Base-by-base conservation (phyloP, 2,329 filamentous ascomycete species). In the Bertia moriformis region DNA sequence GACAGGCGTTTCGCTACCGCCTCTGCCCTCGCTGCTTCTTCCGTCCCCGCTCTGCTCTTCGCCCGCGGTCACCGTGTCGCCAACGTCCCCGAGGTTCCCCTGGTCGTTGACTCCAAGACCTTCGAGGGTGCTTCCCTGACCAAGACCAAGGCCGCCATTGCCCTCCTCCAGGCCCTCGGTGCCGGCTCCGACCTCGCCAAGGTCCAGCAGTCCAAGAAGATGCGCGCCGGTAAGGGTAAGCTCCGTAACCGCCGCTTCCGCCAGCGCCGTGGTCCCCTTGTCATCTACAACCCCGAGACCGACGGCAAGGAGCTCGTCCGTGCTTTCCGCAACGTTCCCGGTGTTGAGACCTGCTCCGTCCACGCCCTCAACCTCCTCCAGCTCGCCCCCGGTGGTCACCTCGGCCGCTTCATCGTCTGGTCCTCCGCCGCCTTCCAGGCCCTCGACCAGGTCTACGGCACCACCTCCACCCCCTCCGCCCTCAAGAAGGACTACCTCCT, bases 401-500 rank as follows among this genome's bases (percentile, higher is more conserved):
- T 98, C 55, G 91, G 91, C 56, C 91, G 91, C 60, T 98, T 98
- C 79, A 78, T 98, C 66, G 76, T 98, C 77, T 98, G 91, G 91
- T 91, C 91, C 56, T 98, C 93, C 40, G 75, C 85, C 50, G 91
- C 91, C 49, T 96, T 98, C 76, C 80, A 87, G 69, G 85, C 89
- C 49, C 85, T 98, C 49, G 89, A 98, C 69, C 79, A 79, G 66
- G 81, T 98, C 73, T 98, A 98, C 74, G 89, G 89, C 63, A 81
- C 83, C 61, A 93, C 87, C 62, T 91, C 84, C 58, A 71, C 78
- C 63, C 77, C 89, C 52, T 89, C 88, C 38, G 80, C 83, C 48
- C 80, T 93, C 60, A 98, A 98, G 87, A 93, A 91, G 73, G 89
- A 98, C 77, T 98, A 91, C 83, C 76, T 94, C 58, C 80, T 98